phyloP scores from a whole-genome alignment of 2,329 filamentous ascomycete species.

The Neonectria faginata region DNA sequence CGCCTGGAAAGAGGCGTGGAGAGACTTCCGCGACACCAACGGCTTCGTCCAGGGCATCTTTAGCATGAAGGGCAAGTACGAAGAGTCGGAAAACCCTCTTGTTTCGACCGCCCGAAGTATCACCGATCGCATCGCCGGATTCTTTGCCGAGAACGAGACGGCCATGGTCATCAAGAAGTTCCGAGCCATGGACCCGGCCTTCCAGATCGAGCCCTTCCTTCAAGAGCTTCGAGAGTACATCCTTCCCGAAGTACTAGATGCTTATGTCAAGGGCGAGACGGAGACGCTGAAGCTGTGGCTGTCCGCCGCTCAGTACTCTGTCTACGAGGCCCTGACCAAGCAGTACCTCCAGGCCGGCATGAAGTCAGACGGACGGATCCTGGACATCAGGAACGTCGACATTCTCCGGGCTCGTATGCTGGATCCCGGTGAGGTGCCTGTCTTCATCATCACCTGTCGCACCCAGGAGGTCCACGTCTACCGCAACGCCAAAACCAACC shows the following conservation, averaged over 20 bases:
- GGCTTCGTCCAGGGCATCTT: slow-evolving; percentile 91
- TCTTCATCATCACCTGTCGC: slow-evolving; percentile 96
- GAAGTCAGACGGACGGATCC: slow-evolving; percentile 92
- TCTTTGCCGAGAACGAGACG: slow-evolving; percentile 98
- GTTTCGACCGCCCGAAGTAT: slow-evolving; percentile 94
- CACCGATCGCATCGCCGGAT: slow-evolving; percentile 90
- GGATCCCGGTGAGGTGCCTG: slow-evolving; percentile 88
- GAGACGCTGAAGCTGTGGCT: slow-evolving; percentile 95
- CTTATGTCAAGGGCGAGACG: slow-evolving; percentile 95
- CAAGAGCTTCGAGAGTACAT: slow-evolving; percentile 98
- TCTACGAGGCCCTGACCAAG: slow-evolving; percentile 96
- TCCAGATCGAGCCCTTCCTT: slow-evolving; percentile 95
- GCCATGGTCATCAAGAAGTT: slow-evolving; percentile 98
- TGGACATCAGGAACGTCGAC: slow-evolving; percentile 95
- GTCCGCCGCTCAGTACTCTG: slow-evolving; percentile 93
- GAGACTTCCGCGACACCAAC: slow-evolving; percentile 90
- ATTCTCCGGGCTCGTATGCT: slow-evolving; percentile 84
- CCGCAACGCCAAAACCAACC: slow-evolving; percentile 86
- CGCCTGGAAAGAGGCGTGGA: slow-evolving; percentile 98
- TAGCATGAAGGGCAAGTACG: slow-evolving; percentile 85
- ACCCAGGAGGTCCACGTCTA: slow-evolving; percentile 99
- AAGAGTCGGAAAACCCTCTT: slow-evolving; percentile 97
- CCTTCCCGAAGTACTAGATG: slow-evolving; percentile 94
- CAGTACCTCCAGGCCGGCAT: slow-evolving; percentile 95
- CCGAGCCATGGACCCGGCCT: slow-evolving; percentile 92